Conservation (phyloP, 2,329 filamentous ascomycete genomes). For the Ilyonectria destructans region DNA sequence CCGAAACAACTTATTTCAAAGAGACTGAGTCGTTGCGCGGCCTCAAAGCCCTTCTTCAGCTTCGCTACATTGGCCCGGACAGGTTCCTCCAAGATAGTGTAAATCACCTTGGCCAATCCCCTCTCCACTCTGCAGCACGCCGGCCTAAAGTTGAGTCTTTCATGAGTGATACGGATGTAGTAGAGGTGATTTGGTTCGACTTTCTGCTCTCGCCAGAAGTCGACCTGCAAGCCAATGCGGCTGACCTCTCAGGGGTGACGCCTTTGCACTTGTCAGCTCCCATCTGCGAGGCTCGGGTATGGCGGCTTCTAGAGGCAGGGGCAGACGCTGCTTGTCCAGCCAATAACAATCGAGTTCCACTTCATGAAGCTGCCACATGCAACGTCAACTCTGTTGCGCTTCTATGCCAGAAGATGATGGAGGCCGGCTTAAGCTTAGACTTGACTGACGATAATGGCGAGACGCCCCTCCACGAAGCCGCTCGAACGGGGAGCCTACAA, state of each 20-base stretch:
- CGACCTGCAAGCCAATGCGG: background rate
- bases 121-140: background rate
- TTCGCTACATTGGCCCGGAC: background rate
- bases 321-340: background rate
- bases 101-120: background rate
- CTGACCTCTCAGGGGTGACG: background rate
- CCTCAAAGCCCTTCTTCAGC: background rate
- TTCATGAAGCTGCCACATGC: background rate
- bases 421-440: background rate
- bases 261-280: background rate
- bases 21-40: background rate
- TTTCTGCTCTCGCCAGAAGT: background rate
- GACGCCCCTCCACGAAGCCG: background rate
- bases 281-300: background rate
- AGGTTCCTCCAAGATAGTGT: background rate
- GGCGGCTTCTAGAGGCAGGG: background rate
- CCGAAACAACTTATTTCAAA: background rate
- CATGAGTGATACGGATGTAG: background rate
- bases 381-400: background rate
- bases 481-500: background rate
- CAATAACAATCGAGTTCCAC: background rate
- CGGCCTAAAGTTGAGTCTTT: background rate
- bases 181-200: background rate
- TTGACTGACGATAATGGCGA: background rate
- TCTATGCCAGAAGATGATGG: background rate